A percentile compares a stretch with the other conserved stretches of the same genome.
Conservation (phyloP, 2,329 filamentous ascomycete genomes). For the Diaporthe eres region DNA sequence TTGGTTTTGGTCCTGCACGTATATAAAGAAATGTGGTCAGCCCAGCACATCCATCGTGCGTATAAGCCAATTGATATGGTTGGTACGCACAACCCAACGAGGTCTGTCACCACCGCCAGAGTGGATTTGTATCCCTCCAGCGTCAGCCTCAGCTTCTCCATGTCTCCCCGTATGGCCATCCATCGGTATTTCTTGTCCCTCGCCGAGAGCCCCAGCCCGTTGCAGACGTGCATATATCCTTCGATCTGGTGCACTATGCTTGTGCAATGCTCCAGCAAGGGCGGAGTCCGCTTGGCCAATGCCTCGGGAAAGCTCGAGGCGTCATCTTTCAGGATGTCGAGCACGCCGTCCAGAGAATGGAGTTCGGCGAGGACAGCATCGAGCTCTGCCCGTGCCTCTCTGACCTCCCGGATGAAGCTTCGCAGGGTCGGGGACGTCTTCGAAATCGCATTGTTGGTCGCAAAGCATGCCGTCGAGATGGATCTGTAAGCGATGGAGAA, state of each 20-base stretch:
- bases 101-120: conserved; percentile 57
- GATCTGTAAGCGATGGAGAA: conserved; percentile 47
- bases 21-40: not conserved
- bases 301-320: conserved; percentile 53
- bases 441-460: conserved; percentile 53
- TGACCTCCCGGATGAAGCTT: conserved; percentile 57
- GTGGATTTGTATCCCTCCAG: conserved; percentile 56
- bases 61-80: not conserved
- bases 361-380: conserved; percentile 57
- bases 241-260: conserved; percentile 55
- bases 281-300: conserved; percentile 53
- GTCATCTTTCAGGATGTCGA: conserved; percentile 57
- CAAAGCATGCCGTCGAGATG: conserved; percentile 55
- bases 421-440: conserved; percentile 51
- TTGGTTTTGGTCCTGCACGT: conserved; percentile 39
- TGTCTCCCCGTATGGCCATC: conserved; percentile 52
- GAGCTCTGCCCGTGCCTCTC: conserved; percentile 56
- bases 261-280: conserved; percentile 54
- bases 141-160: conserved; percentile 50
- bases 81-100: conserved; percentile 55
- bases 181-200: conserved; percentile 56
- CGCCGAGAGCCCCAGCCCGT: conserved; percentile 49
- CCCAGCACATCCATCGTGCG: not conserved
- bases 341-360: conserved; percentile 56
- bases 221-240: conserved; percentile 51